Evolutionary conservation across 805 yeast species (phyloP), one percentile per base, ranked within the genome.

Genomic region (Lipomyces japonicus): DNA sequence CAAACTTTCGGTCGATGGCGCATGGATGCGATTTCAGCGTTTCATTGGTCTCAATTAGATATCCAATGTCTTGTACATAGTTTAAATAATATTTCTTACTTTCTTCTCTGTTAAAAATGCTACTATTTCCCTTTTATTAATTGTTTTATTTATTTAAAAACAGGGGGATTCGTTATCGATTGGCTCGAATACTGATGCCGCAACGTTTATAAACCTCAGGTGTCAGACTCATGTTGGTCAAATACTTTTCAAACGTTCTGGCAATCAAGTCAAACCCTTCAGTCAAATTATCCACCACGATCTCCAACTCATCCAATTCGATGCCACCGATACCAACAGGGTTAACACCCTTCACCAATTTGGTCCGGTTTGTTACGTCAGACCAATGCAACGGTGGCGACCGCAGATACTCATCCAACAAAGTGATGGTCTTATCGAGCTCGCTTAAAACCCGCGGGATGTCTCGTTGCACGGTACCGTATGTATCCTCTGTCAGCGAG

Each of bases 1-100:
- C 2, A 93, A 91, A 64, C 68, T 91, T 46, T 73, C 81, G 39
- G 68, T 79, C 65, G 96, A 89, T 68, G 98, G 97, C 1, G 64
- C 82, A 38, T 82, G 78, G 64, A 68, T 90, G 71, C 73, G 98
- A 58, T 44, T 86, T 0, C 66, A 68, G 41, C 78, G 77, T 55
- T 79, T 86, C n/a, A 66, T 86, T 26, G 88, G 86, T 3, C n/a
- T n/a, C n/a, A n/a, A n/a, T n/a, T n/a, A n/a, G n/a, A n/a, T n/a
- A n/a, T n/a, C n/a, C n/a, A n/a, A n/a, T n/a, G n/a, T n/a, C n/a
- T n/a, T n/a, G n/a, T n/a, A n/a, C n/a, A n/a, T n/a, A n/a, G n/a
- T n/a, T n/a, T n/a, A n/a, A n/a, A n/a, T n/a, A n/a, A n/a, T n/a
- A n/a, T n/a, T n/a, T n/a, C n/a, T n/a, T n/a, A 37, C 4, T 37